phyloP scores from a whole-genome alignment of 495 filamentous ascomycete genomes.

The Pyrenula aspistea region DNA sequence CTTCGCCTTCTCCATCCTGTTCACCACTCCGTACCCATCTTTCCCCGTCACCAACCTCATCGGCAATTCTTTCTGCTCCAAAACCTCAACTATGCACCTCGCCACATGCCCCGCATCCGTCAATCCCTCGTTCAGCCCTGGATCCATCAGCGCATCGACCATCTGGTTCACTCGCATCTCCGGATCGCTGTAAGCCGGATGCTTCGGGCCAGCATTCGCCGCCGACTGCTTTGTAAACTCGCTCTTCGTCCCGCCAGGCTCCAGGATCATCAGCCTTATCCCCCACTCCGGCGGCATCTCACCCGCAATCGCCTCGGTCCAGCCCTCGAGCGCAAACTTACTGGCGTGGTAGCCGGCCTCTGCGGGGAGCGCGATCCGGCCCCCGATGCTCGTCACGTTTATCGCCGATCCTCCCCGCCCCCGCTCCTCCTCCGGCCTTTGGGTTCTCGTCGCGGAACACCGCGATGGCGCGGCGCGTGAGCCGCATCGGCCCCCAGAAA shows the following conservation, averaged over 20 bases:
- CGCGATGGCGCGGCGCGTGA: conserved; percentile 30
- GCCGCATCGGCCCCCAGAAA: conserved; percentile 37
- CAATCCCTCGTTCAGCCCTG: too few relatives aligned
- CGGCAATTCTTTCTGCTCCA: too few relatives aligned
- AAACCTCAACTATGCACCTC: too few relatives aligned
- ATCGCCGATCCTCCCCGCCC: conserved; percentile 36
- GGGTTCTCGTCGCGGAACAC: conserved; percentile 24
- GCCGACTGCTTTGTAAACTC: conserved; percentile 20
- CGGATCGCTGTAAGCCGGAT: conserved; percentile 25
- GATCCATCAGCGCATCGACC: too few relatives aligned
- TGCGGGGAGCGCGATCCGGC: conserved; percentile 29
- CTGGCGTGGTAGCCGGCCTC: conserved; percentile 41
- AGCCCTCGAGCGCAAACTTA: conserved; percentile 45
- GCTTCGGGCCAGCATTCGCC: conserved; percentile 5
- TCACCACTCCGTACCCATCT: too few relatives aligned
- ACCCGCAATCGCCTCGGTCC: conserved; percentile 37
- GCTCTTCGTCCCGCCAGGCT: conserved; percentile 39
- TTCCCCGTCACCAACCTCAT: too few relatives aligned
- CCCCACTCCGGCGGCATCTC: conserved; percentile 41
- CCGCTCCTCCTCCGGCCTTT: conserved; percentile 6
- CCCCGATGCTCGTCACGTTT: conserved; percentile 42
- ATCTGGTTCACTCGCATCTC: conserved; percentile 23
- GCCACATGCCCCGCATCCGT: too few relatives aligned
- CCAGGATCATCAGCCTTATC: too few relatives aligned
- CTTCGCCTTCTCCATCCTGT: too few relatives aligned